Evolutionary conservation across 2,329 filamentous ascomycete species (phyloP), one percentile per base, ranked within the genome.

Genomic region (Fusarium bactridioides): DNA sequence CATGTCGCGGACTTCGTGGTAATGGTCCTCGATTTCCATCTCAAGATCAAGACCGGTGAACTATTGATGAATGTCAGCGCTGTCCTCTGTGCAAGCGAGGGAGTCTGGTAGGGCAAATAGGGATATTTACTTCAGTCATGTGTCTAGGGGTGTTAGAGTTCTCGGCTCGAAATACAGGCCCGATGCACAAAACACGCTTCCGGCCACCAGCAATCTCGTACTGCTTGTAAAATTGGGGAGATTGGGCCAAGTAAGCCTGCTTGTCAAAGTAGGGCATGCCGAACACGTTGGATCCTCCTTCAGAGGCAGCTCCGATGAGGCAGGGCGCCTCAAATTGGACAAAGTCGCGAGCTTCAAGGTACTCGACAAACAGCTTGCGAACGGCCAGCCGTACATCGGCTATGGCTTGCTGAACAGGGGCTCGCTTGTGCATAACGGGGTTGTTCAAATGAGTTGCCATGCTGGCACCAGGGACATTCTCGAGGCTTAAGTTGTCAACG

Each of bases 211-310:
- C 92, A 81, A 97, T 94, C 80, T 95, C 90, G 82, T 93, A 91
- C 80, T 97, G 93, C 86, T 97, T 96, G 84, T 95, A 95, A 76
- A 96, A 92, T 79, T 96, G 93, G 10, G 93, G 94, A 10, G 90
- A 92, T 80, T 95, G 93, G 10, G 93, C 93, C 25, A 96, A 86
- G 80, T 86, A 96, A 3, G 94, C 95, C 73, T 92, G 89, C 78
- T 92, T 90, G 74, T 92, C 93, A 81, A 98, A 98, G 84, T 98
- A 98, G 47, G 92, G 91, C 76, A 98, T 86, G 76, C 92, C 88
- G 82, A 99, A 98, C 44, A 98, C 95, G 80, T 95, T 97, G 75
- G 91, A 91, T 73, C 96, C 96, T 77, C 96, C 95, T 84, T 99
- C 96, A 8, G 94, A 96, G 9, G 96, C 93, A 19, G 95, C 93